Evolutionary conservation across 768 basidiomycete species (phyloP).

Genomic region (Russula foetens): DNA sequence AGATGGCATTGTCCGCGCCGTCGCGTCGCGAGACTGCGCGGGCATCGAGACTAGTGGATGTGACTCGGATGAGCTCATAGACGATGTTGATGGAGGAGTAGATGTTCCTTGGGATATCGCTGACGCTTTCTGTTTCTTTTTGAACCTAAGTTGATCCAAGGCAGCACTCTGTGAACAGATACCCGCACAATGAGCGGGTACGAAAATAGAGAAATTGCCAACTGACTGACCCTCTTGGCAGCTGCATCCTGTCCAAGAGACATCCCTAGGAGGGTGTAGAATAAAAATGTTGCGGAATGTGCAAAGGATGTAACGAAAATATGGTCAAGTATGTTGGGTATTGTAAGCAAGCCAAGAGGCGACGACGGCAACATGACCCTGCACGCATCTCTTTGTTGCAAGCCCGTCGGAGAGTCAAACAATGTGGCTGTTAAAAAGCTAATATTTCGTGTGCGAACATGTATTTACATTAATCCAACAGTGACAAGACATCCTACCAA

Average conservation of each 20-base stretch:
- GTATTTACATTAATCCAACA: constrained; percentile 7
- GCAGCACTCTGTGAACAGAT: constrained; percentile 33
- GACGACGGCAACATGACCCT: neutral
- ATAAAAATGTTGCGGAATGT: neutral
- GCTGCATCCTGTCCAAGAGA: constrained; percentile 17
- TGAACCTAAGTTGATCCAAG: constrained; percentile 40
- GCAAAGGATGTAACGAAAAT: too few relatives aligned
- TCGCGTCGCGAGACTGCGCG: constrained; percentile 69
- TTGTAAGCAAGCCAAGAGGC: neutral
- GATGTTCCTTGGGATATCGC: constrained; percentile 26
- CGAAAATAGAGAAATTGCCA: constrained; percentile 25
- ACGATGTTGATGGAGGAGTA: constrained; percentile 18
- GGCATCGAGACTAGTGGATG: constrained; percentile 34
- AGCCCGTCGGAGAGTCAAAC: constrained; percentile 29
- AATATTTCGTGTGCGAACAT: constrained; percentile 9
- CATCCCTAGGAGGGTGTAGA: neutral
- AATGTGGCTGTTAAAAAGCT: constrained; percentile 24
- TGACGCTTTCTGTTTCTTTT: constrained; percentile 29
- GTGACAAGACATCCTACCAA: neutral
- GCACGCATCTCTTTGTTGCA: neutral
- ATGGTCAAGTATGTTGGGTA: too few relatives aligned
- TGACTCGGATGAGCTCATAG: constrained; percentile 21
- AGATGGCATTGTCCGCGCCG: constrained; percentile 37
- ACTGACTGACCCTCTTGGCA: constrained; percentile 18
- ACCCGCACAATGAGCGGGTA: neutral